Evolutionary conservation across 805 yeast species (phyloP), one percentile per base, ranked within the genome.

Genomic region (Clavispora fructus): DNA sequence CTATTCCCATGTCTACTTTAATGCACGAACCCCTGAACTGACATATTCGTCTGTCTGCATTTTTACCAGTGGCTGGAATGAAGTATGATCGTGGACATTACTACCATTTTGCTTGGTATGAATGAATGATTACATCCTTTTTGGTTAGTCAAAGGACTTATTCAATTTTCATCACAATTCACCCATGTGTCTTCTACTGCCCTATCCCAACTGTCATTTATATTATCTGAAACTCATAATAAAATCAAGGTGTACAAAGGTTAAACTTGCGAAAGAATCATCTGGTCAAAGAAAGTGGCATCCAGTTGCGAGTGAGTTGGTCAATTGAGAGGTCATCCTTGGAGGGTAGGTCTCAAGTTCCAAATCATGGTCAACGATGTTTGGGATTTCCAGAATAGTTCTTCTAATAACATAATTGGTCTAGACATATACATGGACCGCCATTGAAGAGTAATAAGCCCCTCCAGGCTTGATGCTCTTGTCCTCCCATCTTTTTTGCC

Each of bases 401-500:
- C 46, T 38, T 13, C 23, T 16, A 16, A 43, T 31, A 26, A 43
- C 46, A 31, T 44, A 40, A 10, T 30, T n/a, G 28, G 46, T 38
- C 29, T 47, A 51, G 45, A 42, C 55, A 51, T 16, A 51, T 51
- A 3, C 55, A 40, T 3, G 55, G 55, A 6, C 55, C 55, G 8
- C 53, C 52, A 29, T 49, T 49, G 35, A 51, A 51, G 2, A 53
- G 55, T 41, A 51, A 14, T 45, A 49, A 8, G 49, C 49, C 47
- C 50, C 45, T 6, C 50, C 49, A 3, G 47, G 48, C 28, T 45
- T 46, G 23, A 46, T 37, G n/a, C 62, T 56, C 43, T 57, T 58
- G 27, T 49, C 53, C 2, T 42, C 45, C 73, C 73, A 68, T 52
- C 73, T 59, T 42, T 67, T 70, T 6, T 71, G 71, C 40, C 61